Percentiles rank a stretch among this genome's conserved stretches.
Conservation (phyloP, 192 early-diverging fungal species). For the Coemansia sp. region DNA sequence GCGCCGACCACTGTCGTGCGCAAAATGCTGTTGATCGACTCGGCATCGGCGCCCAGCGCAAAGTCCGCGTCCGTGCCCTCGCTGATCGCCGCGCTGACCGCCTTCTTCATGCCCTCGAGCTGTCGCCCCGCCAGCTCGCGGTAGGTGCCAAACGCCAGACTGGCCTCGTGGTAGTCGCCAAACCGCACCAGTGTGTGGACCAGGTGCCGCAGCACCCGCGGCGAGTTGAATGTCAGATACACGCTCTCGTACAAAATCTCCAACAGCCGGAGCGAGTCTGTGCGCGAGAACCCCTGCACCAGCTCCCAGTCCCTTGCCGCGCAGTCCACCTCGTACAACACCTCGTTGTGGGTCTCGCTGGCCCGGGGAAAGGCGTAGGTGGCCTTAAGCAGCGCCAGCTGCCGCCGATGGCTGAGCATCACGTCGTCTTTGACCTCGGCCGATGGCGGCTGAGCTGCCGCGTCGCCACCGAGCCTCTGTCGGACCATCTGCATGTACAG, state of each 20-base stretch:
- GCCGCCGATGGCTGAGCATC: conserved; percentile 54
- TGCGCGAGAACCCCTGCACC: conserved; percentile 48
- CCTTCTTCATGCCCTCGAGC: conserved; percentile 31
- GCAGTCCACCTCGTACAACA: conserved; percentile 60
- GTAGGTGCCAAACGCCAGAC: conserved; percentile 64
- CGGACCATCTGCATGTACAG: conserved; percentile 52
- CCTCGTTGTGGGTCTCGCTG: conserved; percentile 55
- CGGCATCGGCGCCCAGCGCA: conserved; percentile 3
- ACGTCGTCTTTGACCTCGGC: conserved; percentile 35
- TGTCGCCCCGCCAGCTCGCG: conserved; percentile 53
- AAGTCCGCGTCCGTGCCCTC: background rate
- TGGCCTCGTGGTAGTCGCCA: conserved; percentile 74
- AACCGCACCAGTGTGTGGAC: conserved; percentile 54
- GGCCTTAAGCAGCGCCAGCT: conserved; percentile 58
- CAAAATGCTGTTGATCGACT: conserved; percentile 25
- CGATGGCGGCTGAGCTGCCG: conserved; percentile 22
- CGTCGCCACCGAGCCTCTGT: conserved; percentile 25
- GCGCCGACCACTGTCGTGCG: conserved; percentile 44
- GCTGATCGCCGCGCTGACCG: conserved; percentile 7
- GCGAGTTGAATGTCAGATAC: conserved; percentile 68
- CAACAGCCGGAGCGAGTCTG: conserved; percentile 57
- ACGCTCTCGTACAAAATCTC: conserved; percentile 61
- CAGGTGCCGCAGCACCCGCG: conserved; percentile 60
- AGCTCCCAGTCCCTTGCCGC: conserved; percentile 59
- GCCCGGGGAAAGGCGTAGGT: conserved; percentile 60